Percentiles rank a stretch among this genome's conserved stretches.
Conservation (phyloP, 805 yeast genomes). For the Candida palmyrensis region DNA sequence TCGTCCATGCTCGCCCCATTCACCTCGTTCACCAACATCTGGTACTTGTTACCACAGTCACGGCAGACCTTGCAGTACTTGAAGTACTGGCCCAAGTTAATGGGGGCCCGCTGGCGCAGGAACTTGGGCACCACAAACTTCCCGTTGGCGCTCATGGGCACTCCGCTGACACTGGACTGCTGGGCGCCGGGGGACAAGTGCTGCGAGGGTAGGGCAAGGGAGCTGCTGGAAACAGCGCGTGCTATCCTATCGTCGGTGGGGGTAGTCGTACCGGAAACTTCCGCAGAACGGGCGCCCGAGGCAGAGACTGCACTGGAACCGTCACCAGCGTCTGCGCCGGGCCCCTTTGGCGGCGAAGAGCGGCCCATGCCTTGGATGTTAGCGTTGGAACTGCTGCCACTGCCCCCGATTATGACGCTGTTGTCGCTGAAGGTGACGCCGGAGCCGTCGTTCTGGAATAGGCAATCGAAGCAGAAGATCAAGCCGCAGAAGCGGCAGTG, state of each 20-base stretch:
- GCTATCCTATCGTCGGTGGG: neutral
- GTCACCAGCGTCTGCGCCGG: no score
- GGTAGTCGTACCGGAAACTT: neutral
- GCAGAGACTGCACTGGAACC: conserved; percentile 9
- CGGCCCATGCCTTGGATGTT: no score
- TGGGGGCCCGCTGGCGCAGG: conserved; percentile 10
- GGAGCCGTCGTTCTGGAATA: conserved; percentile 14
- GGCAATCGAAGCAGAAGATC: conserved; percentile 35
- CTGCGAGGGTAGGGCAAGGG: neutral
- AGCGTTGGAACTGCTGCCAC: neutral
- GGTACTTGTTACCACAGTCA: conserved; percentile 24
- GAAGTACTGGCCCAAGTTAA: conserved; percentile 8
- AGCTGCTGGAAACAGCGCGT: conserved; percentile 1
- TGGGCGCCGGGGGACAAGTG: neutral
- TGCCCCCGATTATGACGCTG: conserved; percentile 1
- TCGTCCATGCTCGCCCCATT: conserved; percentile 4
- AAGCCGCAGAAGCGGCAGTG: conserved; percentile 52
- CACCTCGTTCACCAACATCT: conserved; percentile 9
- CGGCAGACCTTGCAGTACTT: conserved; percentile 29
- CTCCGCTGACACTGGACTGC: conserved; percentile 9
- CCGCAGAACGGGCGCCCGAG: conserved; percentile 14
- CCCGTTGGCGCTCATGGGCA: conserved; percentile 19
- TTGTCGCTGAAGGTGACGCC: conserved; percentile 2
- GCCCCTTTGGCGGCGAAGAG: no score
- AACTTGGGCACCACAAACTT: conserved; percentile 34